phyloP scores from a whole-genome alignment of 192 early-diverging fungal species.

The Phycomyces blakesleeanus region DNA sequence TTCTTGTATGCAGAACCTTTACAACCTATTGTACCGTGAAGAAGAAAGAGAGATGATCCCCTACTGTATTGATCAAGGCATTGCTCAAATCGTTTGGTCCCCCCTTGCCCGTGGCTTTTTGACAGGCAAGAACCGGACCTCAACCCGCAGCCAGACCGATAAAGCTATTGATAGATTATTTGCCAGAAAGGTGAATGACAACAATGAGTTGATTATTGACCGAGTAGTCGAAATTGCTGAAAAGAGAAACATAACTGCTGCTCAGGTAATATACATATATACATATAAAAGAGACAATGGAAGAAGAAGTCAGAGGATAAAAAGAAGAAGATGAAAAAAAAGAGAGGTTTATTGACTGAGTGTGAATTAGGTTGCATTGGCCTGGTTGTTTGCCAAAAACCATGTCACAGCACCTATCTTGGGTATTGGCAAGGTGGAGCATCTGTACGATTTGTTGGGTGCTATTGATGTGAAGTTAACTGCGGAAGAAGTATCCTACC shows the following conservation, averaged over 20 bases:
- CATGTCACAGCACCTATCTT: constrained; percentile 21
- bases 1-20: constrained; percentile 27
- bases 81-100: constrained; percentile 25
- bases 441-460: constrained; percentile 20
- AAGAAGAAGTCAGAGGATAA: no score
- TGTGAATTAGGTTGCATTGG: constrained; percentile 14
- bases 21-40: constrained; percentile 40
- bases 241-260: constrained; percentile 14
- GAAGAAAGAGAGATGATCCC: constrained; percentile 40
- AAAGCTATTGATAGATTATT: neutral
- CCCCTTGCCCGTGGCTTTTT: constrained; percentile 31
- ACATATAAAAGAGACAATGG: no score
- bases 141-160: neutral
- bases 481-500: constrained; percentile 17
- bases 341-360: no score
- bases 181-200: constrained; percentile 1
- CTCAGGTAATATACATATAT: no score
- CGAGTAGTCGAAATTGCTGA: constrained; percentile 24
- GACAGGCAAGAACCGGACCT: constrained; percentile 21
- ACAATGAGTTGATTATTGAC: constrained; percentile 12
- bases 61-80: constrained; percentile 30
- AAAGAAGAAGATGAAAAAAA: no score
- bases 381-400: constrained; percentile 22
- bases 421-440: constrained; percentile 19
- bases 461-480: constrained; percentile 17